phyloP scores from a whole-genome alignment of 2,329 filamentous ascomycete species.

The Mollisiaceae sp. region DNA sequence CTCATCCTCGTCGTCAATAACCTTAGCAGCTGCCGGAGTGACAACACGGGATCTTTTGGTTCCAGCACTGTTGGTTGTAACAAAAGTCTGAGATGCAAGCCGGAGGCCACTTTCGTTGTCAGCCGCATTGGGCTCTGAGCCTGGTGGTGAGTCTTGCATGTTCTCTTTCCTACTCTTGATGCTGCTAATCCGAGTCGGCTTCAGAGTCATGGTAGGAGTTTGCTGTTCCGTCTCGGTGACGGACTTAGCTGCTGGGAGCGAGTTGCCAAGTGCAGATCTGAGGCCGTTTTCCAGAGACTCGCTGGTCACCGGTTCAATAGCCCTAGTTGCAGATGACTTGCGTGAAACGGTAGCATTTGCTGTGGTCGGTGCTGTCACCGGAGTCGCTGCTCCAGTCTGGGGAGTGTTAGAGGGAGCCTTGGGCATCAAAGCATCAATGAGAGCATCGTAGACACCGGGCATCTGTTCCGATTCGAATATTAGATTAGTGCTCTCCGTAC shows the following conservation, averaged over 20 bases:
- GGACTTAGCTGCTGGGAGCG: neutral
- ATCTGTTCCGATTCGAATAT: conserved; percentile 35
- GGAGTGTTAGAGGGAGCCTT: conserved; percentile 28
- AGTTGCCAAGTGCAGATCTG: neutral
- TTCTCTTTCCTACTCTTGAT: conserved; percentile 39
- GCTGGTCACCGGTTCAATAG: conserved; percentile 9
- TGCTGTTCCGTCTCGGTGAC: neutral
- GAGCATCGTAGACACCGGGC: conserved; percentile 37
- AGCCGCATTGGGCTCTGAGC: neutral
- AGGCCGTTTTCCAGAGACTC: conserved; percentile 1
- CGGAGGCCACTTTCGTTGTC: conserved; percentile 24
- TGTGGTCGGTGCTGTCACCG: conserved; percentile 36
- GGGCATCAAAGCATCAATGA: conserved; percentile 41
- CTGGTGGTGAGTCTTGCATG: conserved; percentile 27
- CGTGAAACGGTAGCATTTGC: conserved; percentile 25
- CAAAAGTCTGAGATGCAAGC: conserved; percentile 31
- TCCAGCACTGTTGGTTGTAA: conserved; percentile 30
- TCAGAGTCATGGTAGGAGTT: conserved; percentile 8
- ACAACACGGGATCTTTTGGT: conserved; percentile 53
- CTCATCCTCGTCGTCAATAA: conserved; percentile 55
- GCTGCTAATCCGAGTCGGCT: conserved; percentile 15
- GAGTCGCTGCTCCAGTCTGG: conserved; percentile 24
- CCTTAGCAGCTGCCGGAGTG: conserved; percentile 52
- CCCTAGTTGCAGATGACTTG: conserved; percentile 15
- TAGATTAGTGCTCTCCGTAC: conserved; percentile 30